Evolutionary conservation across 306 rosid species (phyloP).

Genomic region (Quercus agrifolia): DNA sequence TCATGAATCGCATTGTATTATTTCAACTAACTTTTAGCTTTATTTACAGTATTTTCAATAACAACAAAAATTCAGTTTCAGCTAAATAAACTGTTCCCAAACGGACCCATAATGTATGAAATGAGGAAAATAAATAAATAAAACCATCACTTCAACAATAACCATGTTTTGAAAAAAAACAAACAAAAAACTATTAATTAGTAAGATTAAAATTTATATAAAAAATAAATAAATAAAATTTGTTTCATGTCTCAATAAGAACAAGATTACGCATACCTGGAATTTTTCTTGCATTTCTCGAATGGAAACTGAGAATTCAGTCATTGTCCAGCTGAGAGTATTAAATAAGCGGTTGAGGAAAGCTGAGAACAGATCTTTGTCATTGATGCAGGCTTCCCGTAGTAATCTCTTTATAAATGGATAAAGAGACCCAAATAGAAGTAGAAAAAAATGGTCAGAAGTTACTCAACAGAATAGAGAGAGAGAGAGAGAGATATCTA

Average conservation of each 20-base stretch:
- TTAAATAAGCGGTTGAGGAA: conserved; percentile 94
- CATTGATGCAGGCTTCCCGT: conserved; percentile 70
- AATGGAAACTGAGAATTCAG: conserved; percentile 92
- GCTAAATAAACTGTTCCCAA: too few species aligned
- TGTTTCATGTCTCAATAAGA: background rate
- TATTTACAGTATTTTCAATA: too few species aligned
- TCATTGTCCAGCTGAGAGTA: conserved; percentile 98
- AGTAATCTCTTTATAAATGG: conserved; percentile 59
- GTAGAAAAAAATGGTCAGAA: conserved; percentile 21
- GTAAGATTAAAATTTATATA: background rate
- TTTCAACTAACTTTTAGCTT: too few species aligned
- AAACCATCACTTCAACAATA: background rate
- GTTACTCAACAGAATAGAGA: conserved; percentile 8
- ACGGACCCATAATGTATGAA: background rate
- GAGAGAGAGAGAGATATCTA: background rate
- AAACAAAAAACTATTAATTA: too few species aligned
- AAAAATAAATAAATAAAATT: background rate
- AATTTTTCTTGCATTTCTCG: conserved; percentile 96
- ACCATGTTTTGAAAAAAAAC: background rate
- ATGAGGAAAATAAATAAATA: background rate
- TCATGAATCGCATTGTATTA: rapidly evolving
- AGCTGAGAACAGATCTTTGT: conserved; percentile 81
- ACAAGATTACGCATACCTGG: conserved; percentile 40
- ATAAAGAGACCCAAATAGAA: conserved; percentile 21
- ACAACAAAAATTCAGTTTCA: too few species aligned